A percentile compares a stretch with the other conserved stretches of the same genome.
phyloP scores from a whole-genome alignment of 331 rosid genomes.

The Acacia pycnantha region DNA sequence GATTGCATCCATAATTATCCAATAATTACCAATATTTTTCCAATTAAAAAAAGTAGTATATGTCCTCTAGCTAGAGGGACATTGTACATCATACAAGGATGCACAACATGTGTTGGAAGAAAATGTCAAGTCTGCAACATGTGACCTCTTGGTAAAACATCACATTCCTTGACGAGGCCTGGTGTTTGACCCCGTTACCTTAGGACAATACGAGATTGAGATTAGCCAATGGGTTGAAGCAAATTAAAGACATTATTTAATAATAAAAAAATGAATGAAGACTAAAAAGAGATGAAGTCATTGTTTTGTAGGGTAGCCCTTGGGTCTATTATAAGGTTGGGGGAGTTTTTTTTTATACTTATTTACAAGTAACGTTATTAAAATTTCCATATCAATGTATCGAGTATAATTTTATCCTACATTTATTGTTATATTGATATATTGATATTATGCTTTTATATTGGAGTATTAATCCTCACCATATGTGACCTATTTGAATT shows the following conservation, averaged over 20 bases:
- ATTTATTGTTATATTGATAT: too few species aligned
- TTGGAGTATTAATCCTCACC: fast-evolving
- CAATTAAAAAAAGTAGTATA: not conserved
- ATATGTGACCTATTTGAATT: fast-evolving
- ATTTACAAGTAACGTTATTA: too few species aligned
- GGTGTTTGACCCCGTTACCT: not conserved
- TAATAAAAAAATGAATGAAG: too few species aligned
- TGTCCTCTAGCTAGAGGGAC: not conserved
- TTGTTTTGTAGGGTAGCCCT: too few species aligned
- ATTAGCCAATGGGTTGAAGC: not conserved
- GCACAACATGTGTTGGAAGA: not conserved
- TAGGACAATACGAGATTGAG: not conserved
- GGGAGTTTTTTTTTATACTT: too few species aligned
- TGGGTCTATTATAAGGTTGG: too few species aligned
- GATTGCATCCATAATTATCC: not conserved
- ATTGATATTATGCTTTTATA: too few species aligned
- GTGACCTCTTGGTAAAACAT: too few species aligned
- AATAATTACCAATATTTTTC: not conserved
- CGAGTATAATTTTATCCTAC: too few species aligned
- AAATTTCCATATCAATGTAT: too few species aligned
- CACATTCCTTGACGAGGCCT: not conserved
- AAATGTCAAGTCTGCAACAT: too few species aligned
- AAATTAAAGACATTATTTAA: not conserved
- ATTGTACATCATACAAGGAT: not conserved
- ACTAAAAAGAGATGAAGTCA: too few species aligned